A percentile compares a stretch with the other conserved stretches of the same genome.
phyloP scores from a whole-genome alignment of 495 filamentous ascomycete genomes.

The Polyplosphaeria fusca region DNA sequence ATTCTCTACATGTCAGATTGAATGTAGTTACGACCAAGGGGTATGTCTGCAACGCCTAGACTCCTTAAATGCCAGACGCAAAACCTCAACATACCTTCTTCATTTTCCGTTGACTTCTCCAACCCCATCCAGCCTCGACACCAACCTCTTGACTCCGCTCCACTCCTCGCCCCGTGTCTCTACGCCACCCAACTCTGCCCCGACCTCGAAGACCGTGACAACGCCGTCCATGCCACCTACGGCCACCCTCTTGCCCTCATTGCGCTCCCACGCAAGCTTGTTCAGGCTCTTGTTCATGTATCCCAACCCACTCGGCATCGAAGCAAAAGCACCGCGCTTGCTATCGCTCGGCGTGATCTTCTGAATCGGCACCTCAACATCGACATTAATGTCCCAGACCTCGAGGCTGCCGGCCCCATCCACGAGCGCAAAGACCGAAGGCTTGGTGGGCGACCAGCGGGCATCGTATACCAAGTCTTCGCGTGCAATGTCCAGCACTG shows the following conservation, averaged over 20 bases:
- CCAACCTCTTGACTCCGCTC: slow-evolving; percentile 81
- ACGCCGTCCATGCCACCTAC: slow-evolving; percentile 88
- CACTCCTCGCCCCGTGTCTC: slow-evolving; percentile 87
- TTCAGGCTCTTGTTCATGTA: slow-evolving; percentile 76
- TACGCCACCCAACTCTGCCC: slow-evolving; percentile 72
- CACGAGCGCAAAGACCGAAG: slow-evolving; percentile 88
- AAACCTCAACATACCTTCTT: too few species aligned
- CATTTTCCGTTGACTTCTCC: slow-evolving; percentile 5
- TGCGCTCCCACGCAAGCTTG: slow-evolving; percentile 87
- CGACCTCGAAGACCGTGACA: slow-evolving; percentile 91
- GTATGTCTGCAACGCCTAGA: too few species aligned
- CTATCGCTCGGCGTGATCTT: slow-evolving; percentile 63
- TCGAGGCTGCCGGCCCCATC: slow-evolving; percentile 92
- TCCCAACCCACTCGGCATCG: slow-evolving; percentile 45
- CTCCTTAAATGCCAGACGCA: too few species aligned
- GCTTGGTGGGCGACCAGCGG: slow-evolving; percentile 85
- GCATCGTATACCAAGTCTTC: slow-evolving; percentile 97
- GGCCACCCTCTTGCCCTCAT: slow-evolving; percentile 79
- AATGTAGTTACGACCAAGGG: too few species aligned
- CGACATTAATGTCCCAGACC: slow-evolving; percentile 89
- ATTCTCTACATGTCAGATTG: too few species aligned
- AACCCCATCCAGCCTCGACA: slow-evolving; percentile 60
- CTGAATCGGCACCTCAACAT: slow-evolving; percentile 85
- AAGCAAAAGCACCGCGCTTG: slow-evolving; percentile 53
- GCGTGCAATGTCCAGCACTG: slow-evolving; percentile 81